A percentile compares a stretch with the other conserved stretches of the same genome.
Evolutionary conservation across 306 rosid species (phyloP).

Genomic region (Fragaria vesca): DNA sequence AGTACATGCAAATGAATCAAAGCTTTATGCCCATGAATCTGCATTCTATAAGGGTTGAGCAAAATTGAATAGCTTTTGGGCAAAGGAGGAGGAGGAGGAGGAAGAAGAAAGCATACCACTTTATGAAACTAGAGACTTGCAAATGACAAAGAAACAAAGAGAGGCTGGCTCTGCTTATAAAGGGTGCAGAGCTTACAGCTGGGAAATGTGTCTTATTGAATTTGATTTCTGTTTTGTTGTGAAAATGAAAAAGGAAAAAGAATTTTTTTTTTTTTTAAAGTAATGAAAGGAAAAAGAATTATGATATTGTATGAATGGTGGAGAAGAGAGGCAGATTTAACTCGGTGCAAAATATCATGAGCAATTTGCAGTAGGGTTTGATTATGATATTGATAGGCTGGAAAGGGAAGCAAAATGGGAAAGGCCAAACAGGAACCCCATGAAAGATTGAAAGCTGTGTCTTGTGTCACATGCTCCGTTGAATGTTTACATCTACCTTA

Average conservation of each 20-base stretch:
- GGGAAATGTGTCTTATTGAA: not conserved
- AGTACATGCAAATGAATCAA: not conserved
- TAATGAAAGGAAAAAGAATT: too few species aligned
- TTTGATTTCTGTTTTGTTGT: not conserved
- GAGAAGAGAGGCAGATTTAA: not conserved
- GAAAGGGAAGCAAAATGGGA: slow-evolving; percentile 10
- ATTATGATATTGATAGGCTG: too few species aligned
- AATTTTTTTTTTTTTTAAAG: too few species aligned
- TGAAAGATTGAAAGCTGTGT: not conserved
- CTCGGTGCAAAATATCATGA: not conserved
- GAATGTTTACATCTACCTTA: not conserved
- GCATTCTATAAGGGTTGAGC: not conserved
- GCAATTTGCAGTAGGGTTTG: not conserved
- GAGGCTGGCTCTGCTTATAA: not conserved
- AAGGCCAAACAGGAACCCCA: not conserved
- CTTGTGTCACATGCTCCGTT: slow-evolving; percentile 4
- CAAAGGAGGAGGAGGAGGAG: not conserved
- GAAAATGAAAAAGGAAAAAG: too few species aligned
- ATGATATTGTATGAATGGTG: slow-evolving; percentile 6
- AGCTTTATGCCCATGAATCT: not conserved
- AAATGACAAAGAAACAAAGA: not conserved
- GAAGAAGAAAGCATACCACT: slow-evolving; percentile 15
- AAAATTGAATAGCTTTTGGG: not conserved
- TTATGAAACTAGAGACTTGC: not conserved
- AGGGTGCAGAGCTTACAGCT: slow-evolving; percentile 3